Conservation (phyloP, 768 basidiomycete species). For the Boletus pseudopeckii region DNA sequence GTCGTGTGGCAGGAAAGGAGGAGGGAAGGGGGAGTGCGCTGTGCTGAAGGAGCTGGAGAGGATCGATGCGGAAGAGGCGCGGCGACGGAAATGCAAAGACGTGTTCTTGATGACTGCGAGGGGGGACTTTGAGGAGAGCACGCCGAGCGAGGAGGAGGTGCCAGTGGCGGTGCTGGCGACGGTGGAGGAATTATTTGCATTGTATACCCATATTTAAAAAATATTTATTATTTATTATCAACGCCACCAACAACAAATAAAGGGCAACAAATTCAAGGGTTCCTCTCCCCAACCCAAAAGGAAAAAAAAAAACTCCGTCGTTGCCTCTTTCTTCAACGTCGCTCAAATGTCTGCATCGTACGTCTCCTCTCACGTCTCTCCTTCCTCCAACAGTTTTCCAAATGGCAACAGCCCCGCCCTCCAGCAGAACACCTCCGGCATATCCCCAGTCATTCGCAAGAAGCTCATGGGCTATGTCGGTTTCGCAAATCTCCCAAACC, state of each 20-base stretch:
- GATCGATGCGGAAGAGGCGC: conserved; percentile 26
- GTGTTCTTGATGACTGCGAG: conserved; percentile 8
- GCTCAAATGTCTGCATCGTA: conserved; percentile 75
- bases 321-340: conserved; percentile 19
- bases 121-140: background rate
- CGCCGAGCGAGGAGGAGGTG: background rate
- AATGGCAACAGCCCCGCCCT: conserved; percentile 68
- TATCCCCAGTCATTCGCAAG: conserved; percentile 62
- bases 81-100: background rate
- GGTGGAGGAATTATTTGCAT: conserved; percentile 37
- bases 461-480: conserved; percentile 95
- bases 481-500: conserved; percentile 98
- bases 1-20: background rate
- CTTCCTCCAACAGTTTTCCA: conserved; percentile 52
- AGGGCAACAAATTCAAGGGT: conserved; percentile 23
- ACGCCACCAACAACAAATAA: conserved; percentile 37
- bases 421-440: conserved; percentile 30
- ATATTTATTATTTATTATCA: background rate
- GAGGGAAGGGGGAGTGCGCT: background rate
- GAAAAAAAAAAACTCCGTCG: conserved; percentile 39
- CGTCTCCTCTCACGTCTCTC: conserved; percentile 53
- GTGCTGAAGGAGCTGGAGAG: conserved; percentile 8
- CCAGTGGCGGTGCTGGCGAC: background rate
- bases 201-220: conserved; percentile 35
- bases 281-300: conserved; percentile 48